These are phyloP conservation scores for Macroventuria anomochaeta DNA, from an alignment of 2,329 filamentous ascomycete species.

Conservation along the genomic window DNA sequence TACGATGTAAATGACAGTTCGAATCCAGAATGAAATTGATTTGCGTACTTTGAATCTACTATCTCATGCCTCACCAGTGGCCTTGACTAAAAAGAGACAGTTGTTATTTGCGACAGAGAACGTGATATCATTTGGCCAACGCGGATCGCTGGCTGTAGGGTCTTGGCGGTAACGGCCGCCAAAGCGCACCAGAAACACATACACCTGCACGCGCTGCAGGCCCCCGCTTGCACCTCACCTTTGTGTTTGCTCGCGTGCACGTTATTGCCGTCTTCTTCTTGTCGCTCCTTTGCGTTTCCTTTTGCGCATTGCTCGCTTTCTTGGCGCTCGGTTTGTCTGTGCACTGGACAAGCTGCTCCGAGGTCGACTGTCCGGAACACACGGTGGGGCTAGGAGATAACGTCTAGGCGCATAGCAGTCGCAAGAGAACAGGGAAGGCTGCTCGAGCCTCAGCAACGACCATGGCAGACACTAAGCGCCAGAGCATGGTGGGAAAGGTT, in stretches of 20 bases:
- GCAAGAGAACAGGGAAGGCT: constrained; percentile 4
- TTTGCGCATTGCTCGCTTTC: constrained; percentile 44
- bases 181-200: constrained; percentile 16
- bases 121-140: neutral
- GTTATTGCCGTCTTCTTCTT: constrained; percentile 40
- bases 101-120: neutral
- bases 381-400: constrained; percentile 12
- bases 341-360: constrained; percentile 8
- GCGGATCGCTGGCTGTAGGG: neutral
- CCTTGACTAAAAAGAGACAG: neutral
- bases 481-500: constrained; percentile 61
- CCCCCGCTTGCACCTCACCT: constrained; percentile 16
- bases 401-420: constrained; percentile 13
- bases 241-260: constrained; percentile 33
- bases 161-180: constrained; percentile 15
- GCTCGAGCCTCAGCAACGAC: constrained; percentile 9
- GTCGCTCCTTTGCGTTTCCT: constrained; percentile 50
- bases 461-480: constrained; percentile 67
- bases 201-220: constrained; percentile 30
- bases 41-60: constrained; percentile 12
- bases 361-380: constrained; percentile 12
- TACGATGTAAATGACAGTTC: constrained; percentile 24
- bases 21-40: constrained; percentile 35
- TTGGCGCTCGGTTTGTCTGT: constrained; percentile 5
- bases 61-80: neutral